Evolutionary conservation across 2,329 filamentous ascomycete genomes (phyloP), one percentile per base, ranked within the genome.

Genomic region (Aphanoascus verrucosus): DNA sequence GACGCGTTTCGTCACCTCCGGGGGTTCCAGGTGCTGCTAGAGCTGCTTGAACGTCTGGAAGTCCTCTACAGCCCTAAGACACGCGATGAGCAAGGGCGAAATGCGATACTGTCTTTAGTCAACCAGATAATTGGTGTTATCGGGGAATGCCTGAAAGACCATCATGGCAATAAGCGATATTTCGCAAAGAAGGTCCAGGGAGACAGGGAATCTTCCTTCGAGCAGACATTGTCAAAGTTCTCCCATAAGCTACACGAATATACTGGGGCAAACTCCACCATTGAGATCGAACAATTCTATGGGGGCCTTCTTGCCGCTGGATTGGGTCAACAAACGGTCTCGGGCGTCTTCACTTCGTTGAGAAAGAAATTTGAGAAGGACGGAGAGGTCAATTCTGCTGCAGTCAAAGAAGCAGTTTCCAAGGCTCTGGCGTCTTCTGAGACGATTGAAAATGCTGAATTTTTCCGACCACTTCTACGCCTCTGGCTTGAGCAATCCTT

Each of bases 91-190:
- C 70, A 80, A 38, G 72, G 80, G 44, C 82, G 88, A 56, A 86
- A 83, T 65, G 72, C 75, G 15, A 73, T 94, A 15, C 81, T 88
- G 62, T 78, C 78, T 7, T 77, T 85, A n/a, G 73, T 93, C 38
- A 81, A 70, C 57, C 71, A 74, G 58, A 60, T 65, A 17, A 57
- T 74, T 55, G 67, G 81, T 32, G 80, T 93, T 12, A 72, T 97
- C 28, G 84, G 86, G 1, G 84, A 85, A 46, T 82, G 83, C 12
- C 78, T 98, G 59, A 80, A 82, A 52, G 82, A 82, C 44, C 89
- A 97, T 67, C 77, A 84, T 45, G 91, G 90, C 17, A 98, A 97
- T 69, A 80, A 84, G 63, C 81, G 86, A 61, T 96, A 91, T 72
- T 97, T 97, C 66, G 80, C 82, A 55, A 83, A 82, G 60, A 78